phyloP scores from a whole-genome alignment of 345 rosid species.

The Microcos paniculata region DNA sequence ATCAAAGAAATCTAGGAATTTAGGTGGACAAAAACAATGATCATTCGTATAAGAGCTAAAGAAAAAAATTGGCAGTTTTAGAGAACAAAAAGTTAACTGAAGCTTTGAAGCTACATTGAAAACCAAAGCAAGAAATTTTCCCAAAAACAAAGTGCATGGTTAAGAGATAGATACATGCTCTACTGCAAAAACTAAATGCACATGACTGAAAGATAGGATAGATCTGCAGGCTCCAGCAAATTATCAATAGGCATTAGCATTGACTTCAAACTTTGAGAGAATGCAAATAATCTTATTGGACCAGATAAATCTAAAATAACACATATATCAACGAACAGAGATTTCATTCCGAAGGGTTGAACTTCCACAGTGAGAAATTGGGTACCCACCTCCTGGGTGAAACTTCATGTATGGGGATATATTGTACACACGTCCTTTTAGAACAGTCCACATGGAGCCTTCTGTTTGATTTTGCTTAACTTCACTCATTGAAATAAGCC shows the following conservation, averaged over 20 bases:
- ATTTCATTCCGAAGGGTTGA: background rate
- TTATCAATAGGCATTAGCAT: background rate
- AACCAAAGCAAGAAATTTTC: background rate
- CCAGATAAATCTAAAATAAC: background rate
- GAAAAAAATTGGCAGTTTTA: too few species aligned
- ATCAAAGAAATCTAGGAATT: too few species aligned
- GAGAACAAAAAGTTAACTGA: too few species aligned
- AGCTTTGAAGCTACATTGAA: background rate
- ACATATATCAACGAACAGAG: background rate
- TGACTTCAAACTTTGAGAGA: background rate
- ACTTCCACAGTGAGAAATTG: conserved; percentile 11
- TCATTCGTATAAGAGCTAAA: too few species aligned
- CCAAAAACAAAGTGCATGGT: background rate
- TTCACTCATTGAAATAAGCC: conserved; percentile 70
- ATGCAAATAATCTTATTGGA: background rate
- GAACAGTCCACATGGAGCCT: conserved; percentile 92
- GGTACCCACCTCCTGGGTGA: conserved; percentile 78
- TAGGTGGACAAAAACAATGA: too few species aligned
- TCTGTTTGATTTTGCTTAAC: conserved; percentile 70
- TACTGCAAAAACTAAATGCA: background rate
- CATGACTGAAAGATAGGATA: background rate
- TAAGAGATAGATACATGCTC: background rate
- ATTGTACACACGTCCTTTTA: conserved; percentile 88
- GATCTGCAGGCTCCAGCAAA: background rate
- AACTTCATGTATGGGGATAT: conserved; percentile 88